Base-by-base conservation (phyloP, 208 protist genomes). In the Histomonas meleagridis region DNA sequence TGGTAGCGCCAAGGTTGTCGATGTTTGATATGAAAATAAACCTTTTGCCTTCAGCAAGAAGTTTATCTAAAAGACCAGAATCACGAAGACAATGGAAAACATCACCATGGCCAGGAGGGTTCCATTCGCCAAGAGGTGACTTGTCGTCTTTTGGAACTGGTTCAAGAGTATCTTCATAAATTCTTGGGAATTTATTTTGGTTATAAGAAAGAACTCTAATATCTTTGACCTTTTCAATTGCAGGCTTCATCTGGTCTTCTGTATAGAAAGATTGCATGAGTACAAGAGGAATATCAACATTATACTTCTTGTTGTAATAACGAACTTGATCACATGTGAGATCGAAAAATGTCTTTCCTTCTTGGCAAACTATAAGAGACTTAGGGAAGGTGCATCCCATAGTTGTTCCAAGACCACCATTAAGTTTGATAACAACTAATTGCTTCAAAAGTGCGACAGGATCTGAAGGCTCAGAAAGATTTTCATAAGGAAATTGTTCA, bases 241-340 rank as follows among this genome's bases (percentile, higher is more conserved):
- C 18, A 57, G 76, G 76, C 46, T 86, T 86, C 76, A 86, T 86
- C 26, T 55, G 76, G 21, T 86, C 76, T 38, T 86, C 76, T 55
- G 98, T 99, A 94, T 96, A 97, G 95, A 99, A 99, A 62, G 97
- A 98, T 93, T 99, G 98, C 97, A 99, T 98, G 16, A 99, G 94
- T 93, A 99, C 96, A 79, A 99, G 96, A 53, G 96, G 97, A 62
- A 99, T 95, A n/a, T 95, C 78, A 90, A 94, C 92, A 48, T 95
- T 94, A 94, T 96, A 95, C 86, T 93, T 92, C 62, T 96, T 10
- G 78, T 92, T 92, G 79, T 91, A 93, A n/a, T 92, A 38, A 26
- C 18, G 90, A 35, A 97, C 94, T 94, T 99, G 98, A 92, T 96
- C 91, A 16, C 97, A 95, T 55, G 96, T 98, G 48, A 99, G 94